Conservation (phyloP, 805 yeast species). For the Yamadazyma philogaea region DNA sequence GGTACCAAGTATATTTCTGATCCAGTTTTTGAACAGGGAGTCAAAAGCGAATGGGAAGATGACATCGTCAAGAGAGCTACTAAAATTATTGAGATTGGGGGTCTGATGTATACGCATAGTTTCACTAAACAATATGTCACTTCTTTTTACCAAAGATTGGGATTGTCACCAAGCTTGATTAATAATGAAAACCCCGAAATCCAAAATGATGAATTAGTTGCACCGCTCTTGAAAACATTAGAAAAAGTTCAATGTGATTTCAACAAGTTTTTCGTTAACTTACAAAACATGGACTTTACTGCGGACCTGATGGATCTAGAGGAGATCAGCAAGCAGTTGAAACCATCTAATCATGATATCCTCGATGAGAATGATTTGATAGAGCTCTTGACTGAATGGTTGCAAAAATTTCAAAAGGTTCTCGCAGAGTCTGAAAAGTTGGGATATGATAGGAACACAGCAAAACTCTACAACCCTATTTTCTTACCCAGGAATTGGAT, state of each 20-base stretch:
- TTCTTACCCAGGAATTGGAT: slow-evolving; percentile 87
- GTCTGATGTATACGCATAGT: slow-evolving; percentile 60
- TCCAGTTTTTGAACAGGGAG: slow-evolving; percentile 32
- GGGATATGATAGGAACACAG: slow-evolving; percentile 23
- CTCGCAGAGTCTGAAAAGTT: slow-evolving; percentile 35
- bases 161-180: slow-evolving; percentile 46
- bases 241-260: slow-evolving; percentile 67
- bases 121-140: slow-evolving; percentile 59
- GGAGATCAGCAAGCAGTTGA: background rate
- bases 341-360: slow-evolving; percentile 9
- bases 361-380: slow-evolving; percentile 35
- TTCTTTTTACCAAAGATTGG: slow-evolving; percentile 64
- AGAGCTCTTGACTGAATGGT: slow-evolving; percentile 48
- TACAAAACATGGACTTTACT: slow-evolving; percentile 48
- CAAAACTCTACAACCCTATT: slow-evolving; percentile 56
- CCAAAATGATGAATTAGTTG: slow-evolving; percentile 44
- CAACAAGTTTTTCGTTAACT: slow-evolving; percentile 67
- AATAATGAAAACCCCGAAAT: slow-evolving; percentile 33
- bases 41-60: slow-evolving; percentile 46
- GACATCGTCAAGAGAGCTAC: slow-evolving; percentile 59
- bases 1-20: slow-evolving; percentile 52
- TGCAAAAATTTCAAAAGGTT: slow-evolving; percentile 45
- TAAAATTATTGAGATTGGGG: slow-evolving; percentile 58
- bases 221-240: slow-evolving; percentile 61
- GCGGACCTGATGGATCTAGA: slow-evolving; percentile 6